A percentile compares a stretch with the other conserved stretches of the same genome.
Evolutionary conservation across 1,284 basidiomycete genomes (phyloP).

Genomic region (Trametes pubescens): DNA sequence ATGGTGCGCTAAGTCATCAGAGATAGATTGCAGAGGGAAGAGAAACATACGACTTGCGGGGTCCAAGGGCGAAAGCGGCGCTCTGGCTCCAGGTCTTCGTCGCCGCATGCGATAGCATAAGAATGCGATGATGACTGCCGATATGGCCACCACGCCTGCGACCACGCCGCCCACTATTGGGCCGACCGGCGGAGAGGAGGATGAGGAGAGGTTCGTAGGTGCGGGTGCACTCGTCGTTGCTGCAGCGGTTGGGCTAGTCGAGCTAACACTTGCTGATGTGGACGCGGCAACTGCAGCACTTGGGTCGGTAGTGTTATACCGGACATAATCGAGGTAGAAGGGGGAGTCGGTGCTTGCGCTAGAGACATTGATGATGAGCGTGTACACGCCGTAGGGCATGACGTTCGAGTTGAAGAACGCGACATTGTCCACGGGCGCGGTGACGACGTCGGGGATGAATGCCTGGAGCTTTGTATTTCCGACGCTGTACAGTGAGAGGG

Average conservation of each 20-base stretch:
- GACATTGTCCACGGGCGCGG: conserved; percentile 16
- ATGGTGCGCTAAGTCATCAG: not conserved
- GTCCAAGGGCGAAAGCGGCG: conserved; percentile 2
- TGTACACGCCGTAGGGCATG: conserved; percentile 23
- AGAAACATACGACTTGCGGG: conserved; percentile 3
- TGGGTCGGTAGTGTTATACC: conserved; percentile 22
- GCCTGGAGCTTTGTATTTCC: conserved; percentile 15
- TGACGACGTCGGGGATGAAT: conserved; percentile 15
- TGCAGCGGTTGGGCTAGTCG: not conserved
- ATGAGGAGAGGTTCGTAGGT: not conserved
- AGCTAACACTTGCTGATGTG: not conserved
- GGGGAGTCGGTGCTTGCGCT: conserved; percentile 14
- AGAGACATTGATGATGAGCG: conserved; percentile 23
- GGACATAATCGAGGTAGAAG: conserved; percentile 26
- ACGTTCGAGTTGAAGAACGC: conserved; percentile 25
- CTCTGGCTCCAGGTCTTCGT: not conserved
- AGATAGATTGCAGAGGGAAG: not conserved
- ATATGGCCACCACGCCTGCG: conserved; percentile 17
- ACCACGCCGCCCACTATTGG: conserved; percentile 24
- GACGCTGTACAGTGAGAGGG: conserved; percentile 25
- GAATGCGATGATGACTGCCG: conserved; percentile 12
- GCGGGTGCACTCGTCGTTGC: not conserved
- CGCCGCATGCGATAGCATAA: conserved; percentile 16
- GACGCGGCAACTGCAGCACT: not conserved
- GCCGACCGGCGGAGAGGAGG: conserved; percentile 8